These are phyloP conservation scores for Nannizzia gypsea DNA, from an alignment of 2,329 filamentous ascomycete genomes.

Conservation along the genomic window DNA sequence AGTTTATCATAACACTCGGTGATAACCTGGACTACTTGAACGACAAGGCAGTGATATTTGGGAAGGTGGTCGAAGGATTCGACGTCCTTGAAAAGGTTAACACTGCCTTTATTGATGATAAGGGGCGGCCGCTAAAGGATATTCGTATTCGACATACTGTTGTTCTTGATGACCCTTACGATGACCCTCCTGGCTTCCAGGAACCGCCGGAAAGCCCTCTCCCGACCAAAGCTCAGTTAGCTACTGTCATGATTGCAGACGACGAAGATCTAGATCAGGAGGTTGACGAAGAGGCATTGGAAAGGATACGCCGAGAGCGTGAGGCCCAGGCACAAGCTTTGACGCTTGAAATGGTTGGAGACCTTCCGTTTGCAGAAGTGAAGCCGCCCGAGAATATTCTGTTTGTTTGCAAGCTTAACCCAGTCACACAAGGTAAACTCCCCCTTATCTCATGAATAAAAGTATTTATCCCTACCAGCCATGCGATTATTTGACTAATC, in stretches of 20 bases:
- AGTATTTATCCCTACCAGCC: background rate
- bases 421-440: constrained; percentile 61
- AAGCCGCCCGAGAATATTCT: constrained; percentile 94
- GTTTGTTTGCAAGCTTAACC: constrained; percentile 97
- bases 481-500: constrained; percentile 10
- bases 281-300: constrained; percentile 66
- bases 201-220: constrained; percentile 70
- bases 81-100: constrained; percentile 92
- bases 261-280: constrained; percentile 72
- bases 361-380: constrained; percentile 92
- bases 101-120: constrained; percentile 71
- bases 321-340: constrained; percentile 89
- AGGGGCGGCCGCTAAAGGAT: constrained; percentile 78
- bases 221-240: constrained; percentile 73
- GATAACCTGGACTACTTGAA: constrained; percentile 84
- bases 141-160: constrained; percentile 90
- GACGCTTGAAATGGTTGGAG: constrained; percentile 94
- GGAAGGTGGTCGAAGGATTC: constrained; percentile 90
- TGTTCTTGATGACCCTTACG: constrained; percentile 81
- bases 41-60: constrained; percentile 88
- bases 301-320: constrained; percentile 69
- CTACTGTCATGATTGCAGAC: constrained; percentile 82
- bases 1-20: constrained; percentile 86
- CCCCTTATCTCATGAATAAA: background rate
- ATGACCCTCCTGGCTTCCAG: constrained; percentile 63